Percentiles rank a stretch among this genome's conserved stretches.
These are phyloP conservation scores for Aureobasidium uvarum DNA, from an alignment of 2,329 filamentous ascomycete genomes.

Conservation along the genomic window DNA sequence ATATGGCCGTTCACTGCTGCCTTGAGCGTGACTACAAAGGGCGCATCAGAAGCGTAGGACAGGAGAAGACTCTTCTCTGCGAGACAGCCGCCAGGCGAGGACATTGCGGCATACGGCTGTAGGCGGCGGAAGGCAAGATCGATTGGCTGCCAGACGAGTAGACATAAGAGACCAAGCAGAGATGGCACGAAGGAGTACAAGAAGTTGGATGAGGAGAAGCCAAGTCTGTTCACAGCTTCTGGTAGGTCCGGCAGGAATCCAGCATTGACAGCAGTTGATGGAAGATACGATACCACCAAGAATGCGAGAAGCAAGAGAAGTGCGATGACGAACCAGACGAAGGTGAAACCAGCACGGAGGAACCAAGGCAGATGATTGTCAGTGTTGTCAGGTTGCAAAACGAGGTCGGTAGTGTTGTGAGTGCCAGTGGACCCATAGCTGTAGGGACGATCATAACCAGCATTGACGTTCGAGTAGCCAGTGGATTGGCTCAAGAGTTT, in stretches of 20 bases:
- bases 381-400: conserved; percentile 54
- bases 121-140: conserved; percentile 65
- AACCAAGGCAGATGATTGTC: conserved; percentile 64
- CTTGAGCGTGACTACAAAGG: conserved; percentile 58
- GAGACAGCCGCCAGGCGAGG: conserved; percentile 55
- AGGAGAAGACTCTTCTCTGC: conserved; percentile 65
- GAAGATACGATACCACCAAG: conserved; percentile 70
- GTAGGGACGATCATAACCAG: conserved; percentile 35
- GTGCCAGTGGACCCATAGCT: conserved; percentile 25
- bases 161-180: conserved; percentile 64
- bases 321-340: conserved; percentile 62
- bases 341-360: conserved; percentile 64
- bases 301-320: conserved; percentile 66
- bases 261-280: conserved; percentile 61
- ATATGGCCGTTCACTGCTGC: conserved; percentile 63
- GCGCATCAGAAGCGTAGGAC: conserved; percentile 67
- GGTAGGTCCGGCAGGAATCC: conserved; percentile 71
- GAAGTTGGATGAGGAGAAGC: conserved; percentile 86
- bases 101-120: conserved; percentile 67
- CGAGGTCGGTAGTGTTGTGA: conserved; percentile 50
- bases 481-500: conserved; percentile 37
- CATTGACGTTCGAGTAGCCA: conserved; percentile 32
- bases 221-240: conserved; percentile 45
- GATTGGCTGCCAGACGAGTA: conserved; percentile 64
- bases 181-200: conserved; percentile 76